Conservation (phyloP, 495 filamentous ascomycete species). For the Ascobolus immersus region DNA sequence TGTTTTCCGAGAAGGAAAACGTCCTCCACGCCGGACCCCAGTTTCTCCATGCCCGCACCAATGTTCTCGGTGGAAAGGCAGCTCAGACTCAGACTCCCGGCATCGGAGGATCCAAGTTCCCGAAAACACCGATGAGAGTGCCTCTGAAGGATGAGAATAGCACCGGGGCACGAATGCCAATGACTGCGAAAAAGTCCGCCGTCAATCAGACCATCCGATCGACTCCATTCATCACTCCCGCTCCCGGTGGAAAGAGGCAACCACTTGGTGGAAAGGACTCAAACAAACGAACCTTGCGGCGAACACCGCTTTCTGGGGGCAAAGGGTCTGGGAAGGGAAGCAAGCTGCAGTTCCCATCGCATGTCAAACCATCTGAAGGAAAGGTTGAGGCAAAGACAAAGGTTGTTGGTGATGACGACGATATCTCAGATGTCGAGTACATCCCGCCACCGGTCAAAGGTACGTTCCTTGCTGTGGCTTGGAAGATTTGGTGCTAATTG, state of each 20-base stretch:
- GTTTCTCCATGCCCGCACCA: slow-evolving; percentile 43
- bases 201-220: slow-evolving; percentile 27
- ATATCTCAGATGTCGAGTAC: slow-evolving; percentile 48
- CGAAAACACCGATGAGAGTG: slow-evolving; percentile 61
- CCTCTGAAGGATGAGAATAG: slow-evolving; percentile 74
- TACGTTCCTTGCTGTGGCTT: slow-evolving; percentile 10
- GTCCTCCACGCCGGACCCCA: slow-evolving; percentile 40
- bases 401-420: slow-evolving; percentile 28
- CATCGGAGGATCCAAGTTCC: neutral
- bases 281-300: too few relatives aligned
- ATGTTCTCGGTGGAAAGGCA: slow-evolving; percentile 39
- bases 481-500: slow-evolving; percentile 19
- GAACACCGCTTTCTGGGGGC: too few relatives aligned
- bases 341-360: neutral
- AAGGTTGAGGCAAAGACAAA: slow-evolving; percentile 20
- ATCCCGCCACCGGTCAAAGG: slow-evolving; percentile 40
- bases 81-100: slow-evolving; percentile 16
- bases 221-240: slow-evolving; percentile 55
- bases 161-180: slow-evolving; percentile 33
- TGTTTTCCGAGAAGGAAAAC: slow-evolving; percentile 85
- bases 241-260: slow-evolving; percentile 40
- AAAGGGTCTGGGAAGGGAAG: slow-evolving; percentile 31
- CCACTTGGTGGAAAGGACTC: slow-evolving; percentile 89
- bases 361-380: slow-evolving; percentile 28
- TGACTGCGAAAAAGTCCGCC: slow-evolving; percentile 33